Evolutionary conservation across 2,329 filamentous ascomycete genomes (phyloP).

Genomic region (Penicillium palitans): DNA sequence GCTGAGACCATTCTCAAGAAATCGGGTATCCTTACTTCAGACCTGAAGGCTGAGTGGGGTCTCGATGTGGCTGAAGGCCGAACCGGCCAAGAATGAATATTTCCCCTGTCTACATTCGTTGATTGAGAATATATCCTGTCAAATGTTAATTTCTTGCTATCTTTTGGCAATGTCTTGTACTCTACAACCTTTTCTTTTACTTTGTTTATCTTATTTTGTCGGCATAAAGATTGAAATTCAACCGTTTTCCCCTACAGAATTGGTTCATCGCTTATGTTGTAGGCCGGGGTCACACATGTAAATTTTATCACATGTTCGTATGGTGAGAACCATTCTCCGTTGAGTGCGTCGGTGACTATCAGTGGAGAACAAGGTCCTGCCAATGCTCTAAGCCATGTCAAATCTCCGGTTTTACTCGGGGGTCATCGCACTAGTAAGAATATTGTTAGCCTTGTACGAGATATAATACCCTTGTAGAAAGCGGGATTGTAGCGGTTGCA

Average conservation of each 20-base stretch:
- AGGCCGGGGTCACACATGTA: background rate
- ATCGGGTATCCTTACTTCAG: conserved; percentile 19
- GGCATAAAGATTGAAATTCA: background rate
- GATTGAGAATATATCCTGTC: background rate
- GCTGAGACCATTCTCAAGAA: conserved; percentile 26
- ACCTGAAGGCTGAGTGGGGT: conserved; percentile 22
- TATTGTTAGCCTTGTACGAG: background rate
- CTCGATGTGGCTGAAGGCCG: conserved; percentile 13
- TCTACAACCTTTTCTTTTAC: background rate
- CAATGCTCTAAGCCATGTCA: background rate
- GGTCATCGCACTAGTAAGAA: background rate
- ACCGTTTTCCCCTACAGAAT: background rate
- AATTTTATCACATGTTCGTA: too few species aligned
- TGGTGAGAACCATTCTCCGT: background rate
- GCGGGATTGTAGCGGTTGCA: background rate
- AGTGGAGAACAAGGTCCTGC: background rate
- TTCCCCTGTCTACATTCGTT: background rate
- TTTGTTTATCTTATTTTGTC: background rate
- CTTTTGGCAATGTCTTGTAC: background rate
- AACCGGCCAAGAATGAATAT: conserved; percentile 1
- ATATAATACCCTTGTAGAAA: background rate
- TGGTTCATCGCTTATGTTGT: background rate
- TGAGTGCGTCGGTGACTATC: background rate
- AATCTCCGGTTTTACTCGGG: background rate
- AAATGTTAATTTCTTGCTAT: background rate